Base-by-base conservation (phyloP, 2,329 filamentous ascomycete genomes). In the Passalora sequoiae region DNA sequence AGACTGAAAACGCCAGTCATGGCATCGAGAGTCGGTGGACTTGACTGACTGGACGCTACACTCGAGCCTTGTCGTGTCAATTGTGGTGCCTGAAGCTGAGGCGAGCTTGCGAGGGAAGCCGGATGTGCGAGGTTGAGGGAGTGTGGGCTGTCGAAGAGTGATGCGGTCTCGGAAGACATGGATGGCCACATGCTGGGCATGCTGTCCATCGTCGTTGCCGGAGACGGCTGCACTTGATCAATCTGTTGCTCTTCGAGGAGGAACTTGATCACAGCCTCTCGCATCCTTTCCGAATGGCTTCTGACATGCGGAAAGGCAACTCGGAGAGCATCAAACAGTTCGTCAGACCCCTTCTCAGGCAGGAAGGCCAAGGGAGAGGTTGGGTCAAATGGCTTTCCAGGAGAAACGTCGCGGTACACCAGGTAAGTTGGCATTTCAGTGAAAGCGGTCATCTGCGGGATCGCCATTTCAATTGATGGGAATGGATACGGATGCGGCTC, bases 1-100 rank as follows among this genome's bases (percentile, higher is more conserved):
- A 65, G 44, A 46, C 61, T 65, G 57, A 66, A 66, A 38, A 65
- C 62, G 16, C 58, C 57, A 20, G 63, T 66, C 64, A 66, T 66
- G 12, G 60, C 51, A 33, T 66, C 61, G 10, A 65, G 46, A n/a
- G 54, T 55, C 24, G 59, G 57, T 17, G 58, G 56, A 30, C 51
- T 54, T 22, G 42, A 24, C 13, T 52, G 44, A 38, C 43, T 47
- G 7, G 50, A 51, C 6, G 53, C 44, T 19, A 43, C 31, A 10
- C 44, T 52, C n/a, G 50, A 53, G 21, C 47, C 43, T 20, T 55
- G 51, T 24, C 57, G 50, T 6, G 43, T 47, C 20, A 59, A 40
- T 16, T 48, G 49, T 17, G 49, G 46, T 3, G 47, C 29, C 15
- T 50, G 39, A 35, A 44, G 42, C 40, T 48, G 44, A 24, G 55